Percentiles rank a stretch among this genome's conserved stretches.
These are phyloP conservation scores for Penicillium pancosmium DNA, from an alignment of 495 filamentous ascomycete species.

Conservation along the genomic window DNA sequence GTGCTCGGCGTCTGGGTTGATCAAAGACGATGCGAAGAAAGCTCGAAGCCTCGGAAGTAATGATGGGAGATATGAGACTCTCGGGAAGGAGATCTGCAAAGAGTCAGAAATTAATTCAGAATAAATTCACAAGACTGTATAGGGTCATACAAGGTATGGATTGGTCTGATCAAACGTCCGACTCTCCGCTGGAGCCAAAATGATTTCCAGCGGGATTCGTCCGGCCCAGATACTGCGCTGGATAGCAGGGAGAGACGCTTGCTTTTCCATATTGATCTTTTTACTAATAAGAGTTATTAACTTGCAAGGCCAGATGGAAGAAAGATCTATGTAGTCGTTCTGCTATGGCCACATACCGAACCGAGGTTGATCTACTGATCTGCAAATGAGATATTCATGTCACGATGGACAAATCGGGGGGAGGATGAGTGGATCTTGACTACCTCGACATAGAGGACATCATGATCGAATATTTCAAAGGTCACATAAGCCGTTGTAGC, in stretches of 20 bases:
- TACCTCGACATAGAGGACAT: constrained; percentile 50
- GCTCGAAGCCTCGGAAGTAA: constrained; percentile 75
- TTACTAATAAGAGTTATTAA: not conserved
- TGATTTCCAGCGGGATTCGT: constrained; percentile 53
- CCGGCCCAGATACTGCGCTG: constrained; percentile 56
- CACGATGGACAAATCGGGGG: not conserved
- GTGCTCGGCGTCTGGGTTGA: constrained; percentile 58
- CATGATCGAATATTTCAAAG: constrained; percentile 36
- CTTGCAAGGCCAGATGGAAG: not conserved
- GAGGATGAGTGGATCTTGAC: constrained; percentile 5
- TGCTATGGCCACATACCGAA: not conserved
- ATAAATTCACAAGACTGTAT: not conserved
- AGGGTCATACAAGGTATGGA: constrained; percentile 52
- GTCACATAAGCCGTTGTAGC: constrained; percentile 1
- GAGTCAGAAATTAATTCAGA: constrained; percentile 21
- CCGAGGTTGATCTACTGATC: not conserved
- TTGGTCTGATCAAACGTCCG: constrained; percentile 57
- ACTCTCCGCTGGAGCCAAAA: constrained; percentile 55
- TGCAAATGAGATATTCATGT: not conserved
- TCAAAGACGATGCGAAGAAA: constrained; percentile 78
- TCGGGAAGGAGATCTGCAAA: constrained; percentile 50
- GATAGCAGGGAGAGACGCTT: constrained; percentile 35
- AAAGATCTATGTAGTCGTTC: not conserved
- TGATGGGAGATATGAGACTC: constrained; percentile 66
- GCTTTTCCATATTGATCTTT: constrained; percentile 24